Percentiles rank a stretch among this genome's conserved stretches.
Evolutionary conservation across 1,284 basidiomycete species (phyloP).

Genomic region (Cutaneotrichosporon spelunceum): DNA sequence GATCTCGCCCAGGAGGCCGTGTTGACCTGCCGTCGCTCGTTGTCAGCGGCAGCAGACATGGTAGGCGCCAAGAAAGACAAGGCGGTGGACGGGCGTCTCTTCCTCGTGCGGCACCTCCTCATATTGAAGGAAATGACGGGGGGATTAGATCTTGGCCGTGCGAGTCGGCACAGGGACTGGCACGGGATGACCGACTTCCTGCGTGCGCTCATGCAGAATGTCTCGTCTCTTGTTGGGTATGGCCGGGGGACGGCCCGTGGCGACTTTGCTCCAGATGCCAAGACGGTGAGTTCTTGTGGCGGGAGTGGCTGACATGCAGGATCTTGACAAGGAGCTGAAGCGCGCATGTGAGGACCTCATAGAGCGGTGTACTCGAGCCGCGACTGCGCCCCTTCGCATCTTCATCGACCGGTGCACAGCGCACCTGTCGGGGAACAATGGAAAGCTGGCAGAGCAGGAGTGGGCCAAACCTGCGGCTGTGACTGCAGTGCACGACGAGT

Average conservation of each 20-base stretch:
- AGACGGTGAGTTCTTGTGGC: slow-evolving; percentile 49
- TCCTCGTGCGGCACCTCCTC: slow-evolving; percentile 82
- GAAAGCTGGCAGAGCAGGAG: slow-evolving; percentile 55
- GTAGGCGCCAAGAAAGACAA: slow-evolving; percentile 58
- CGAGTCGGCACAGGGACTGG: slow-evolving; percentile 50
- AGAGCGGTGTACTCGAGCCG: slow-evolving; percentile 58
- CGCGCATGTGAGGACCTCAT: slow-evolving; percentile 78
- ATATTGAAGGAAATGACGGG: slow-evolving; percentile 83
- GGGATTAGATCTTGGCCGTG: slow-evolving; percentile 63
- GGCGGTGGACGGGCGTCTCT: slow-evolving; percentile 68
- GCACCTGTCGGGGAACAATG: slow-evolving; percentile 36
- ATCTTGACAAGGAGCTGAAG: slow-evolving; percentile 78
- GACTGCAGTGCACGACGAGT: slow-evolving; percentile 57
- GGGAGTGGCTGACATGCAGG: slow-evolving; percentile 30
- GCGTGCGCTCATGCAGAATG: slow-evolving; percentile 66
- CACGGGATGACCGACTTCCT: slow-evolving; percentile 61
- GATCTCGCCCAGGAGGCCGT: slow-evolving; percentile 91
- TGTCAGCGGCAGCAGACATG: slow-evolving; percentile 65
- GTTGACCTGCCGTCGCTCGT: slow-evolving; percentile 70
- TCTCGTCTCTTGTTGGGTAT: slow-evolving; percentile 62
- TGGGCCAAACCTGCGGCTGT: slow-evolving; percentile 54
- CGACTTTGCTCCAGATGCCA: slow-evolving; percentile 45
- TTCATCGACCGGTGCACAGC: slow-evolving; percentile 60
- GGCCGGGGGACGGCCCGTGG: slow-evolving; percentile 25
- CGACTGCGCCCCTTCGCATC: slow-evolving; percentile 57